phyloP scores from a whole-genome alignment of 2,329 filamentous ascomycete species.

The Microcyclosporella mali region DNA sequence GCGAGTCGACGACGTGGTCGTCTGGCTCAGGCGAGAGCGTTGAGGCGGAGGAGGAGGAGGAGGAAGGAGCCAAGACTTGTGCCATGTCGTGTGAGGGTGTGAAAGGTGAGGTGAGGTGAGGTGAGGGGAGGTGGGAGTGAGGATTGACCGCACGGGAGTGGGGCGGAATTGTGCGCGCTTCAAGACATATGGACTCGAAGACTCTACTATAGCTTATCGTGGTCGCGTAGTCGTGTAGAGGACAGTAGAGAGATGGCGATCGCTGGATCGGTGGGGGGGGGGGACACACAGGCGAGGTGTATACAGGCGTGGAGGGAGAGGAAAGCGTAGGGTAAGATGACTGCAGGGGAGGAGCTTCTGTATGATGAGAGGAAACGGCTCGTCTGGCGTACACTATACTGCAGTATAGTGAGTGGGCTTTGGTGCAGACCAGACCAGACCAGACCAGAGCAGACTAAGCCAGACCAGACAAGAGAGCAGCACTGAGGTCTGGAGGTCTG shows the following conservation, averaged over 20 bases:
- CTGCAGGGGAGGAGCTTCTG: too few relatives aligned
- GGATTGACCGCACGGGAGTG: background rate
- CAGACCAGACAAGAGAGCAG: background rate
- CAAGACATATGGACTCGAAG: too few relatives aligned
- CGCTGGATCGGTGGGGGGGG: background rate
- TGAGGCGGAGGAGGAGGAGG: background rate
- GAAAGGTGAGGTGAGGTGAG: background rate
- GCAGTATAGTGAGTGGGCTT: too few relatives aligned
- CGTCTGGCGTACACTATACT: too few relatives aligned
- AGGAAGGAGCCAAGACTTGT: slow-evolving; percentile 1
- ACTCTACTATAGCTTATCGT: too few relatives aligned
- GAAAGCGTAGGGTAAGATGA: too few relatives aligned
- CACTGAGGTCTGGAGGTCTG: too few relatives aligned
- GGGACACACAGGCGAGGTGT: too few relatives aligned
- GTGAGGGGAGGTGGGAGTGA: background rate
- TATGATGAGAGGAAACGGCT: background rate
- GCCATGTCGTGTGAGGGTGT: background rate
- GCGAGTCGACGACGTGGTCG: slow-evolving; percentile 1
- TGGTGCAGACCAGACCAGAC: too few relatives aligned
- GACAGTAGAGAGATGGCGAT: background rate
- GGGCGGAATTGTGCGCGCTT: background rate
- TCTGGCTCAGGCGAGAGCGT: slow-evolving; percentile 5
- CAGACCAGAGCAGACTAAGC: background rate
- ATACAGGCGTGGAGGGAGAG: too few relatives aligned
- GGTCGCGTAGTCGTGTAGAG: too few relatives aligned